A percentile compares a stretch with the other conserved stretches of the same genome.
Conservation (phyloP, 441 rosid species). For the Erodium trifolium region DNA sequence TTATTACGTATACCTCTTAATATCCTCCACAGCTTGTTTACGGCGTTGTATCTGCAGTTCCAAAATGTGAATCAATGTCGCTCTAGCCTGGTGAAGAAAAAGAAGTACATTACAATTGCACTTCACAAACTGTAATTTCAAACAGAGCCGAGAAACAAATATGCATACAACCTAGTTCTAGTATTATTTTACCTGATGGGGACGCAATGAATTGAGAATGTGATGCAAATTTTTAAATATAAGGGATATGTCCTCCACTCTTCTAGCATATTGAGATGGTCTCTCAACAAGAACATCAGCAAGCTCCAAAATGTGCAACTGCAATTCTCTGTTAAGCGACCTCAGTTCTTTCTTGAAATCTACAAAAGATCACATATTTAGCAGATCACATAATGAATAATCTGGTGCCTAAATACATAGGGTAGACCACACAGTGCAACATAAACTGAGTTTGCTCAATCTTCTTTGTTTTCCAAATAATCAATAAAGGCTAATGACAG, state of each 20-base stretch:
- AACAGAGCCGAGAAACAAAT: conserved; percentile 13
- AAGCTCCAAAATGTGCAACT: conserved; percentile 81
- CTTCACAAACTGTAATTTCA: conserved; percentile 1
- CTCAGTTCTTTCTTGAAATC: conserved; percentile 83
- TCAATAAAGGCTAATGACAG: conserved; percentile 1
- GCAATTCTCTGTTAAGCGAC: conserved; percentile 72
- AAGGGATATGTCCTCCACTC: conserved; percentile 87
- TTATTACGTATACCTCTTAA: conserved; percentile 50
- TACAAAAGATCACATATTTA: conserved; percentile 20
- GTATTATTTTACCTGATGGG: conserved; percentile 57
- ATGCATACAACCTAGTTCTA: neutral
- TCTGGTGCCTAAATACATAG: neutral
- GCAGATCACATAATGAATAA: conserved; percentile 3
- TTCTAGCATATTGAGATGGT: conserved; percentile 89
- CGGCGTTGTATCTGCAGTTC: conserved; percentile 80
- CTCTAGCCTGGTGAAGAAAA: conserved; percentile 56
- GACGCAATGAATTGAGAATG: conserved; percentile 85
- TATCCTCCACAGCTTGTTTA: conserved; percentile 87
- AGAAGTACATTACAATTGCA: neutral
- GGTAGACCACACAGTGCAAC: neutral
- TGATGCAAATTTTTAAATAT: conserved; percentile 90
- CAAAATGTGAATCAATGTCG: conserved; percentile 78
- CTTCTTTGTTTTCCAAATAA: neutral
- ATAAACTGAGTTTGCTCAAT: neutral
- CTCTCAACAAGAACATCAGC: conserved; percentile 94